Base-by-base conservation (phyloP, 805 yeast species). In the Candida hispaniensis region DNA sequence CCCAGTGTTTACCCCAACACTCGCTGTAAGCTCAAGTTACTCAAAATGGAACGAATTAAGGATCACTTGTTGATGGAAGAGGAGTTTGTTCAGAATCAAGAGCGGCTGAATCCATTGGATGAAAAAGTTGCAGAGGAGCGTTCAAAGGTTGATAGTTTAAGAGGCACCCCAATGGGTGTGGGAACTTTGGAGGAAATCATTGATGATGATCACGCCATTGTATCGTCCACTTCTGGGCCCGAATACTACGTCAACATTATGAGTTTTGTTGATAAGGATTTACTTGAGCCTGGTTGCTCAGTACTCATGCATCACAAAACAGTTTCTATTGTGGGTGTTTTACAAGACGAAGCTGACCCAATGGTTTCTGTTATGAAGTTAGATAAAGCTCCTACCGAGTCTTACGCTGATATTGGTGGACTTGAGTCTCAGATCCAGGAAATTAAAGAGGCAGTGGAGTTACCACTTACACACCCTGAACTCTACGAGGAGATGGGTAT, bases 201-300 rank as follows among this genome's bases (percentile, higher is more conserved):
- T 47, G 98, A 91, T 54, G 98, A 91, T 58, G 98, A 91, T 55
- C 98, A 91, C 59, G 98, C 98, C 12, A 91, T 91, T 64, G 96
- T 91, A 27, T 83, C 95, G 29, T 76, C 93, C 36, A 75, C 93
- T 5, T 83, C 94, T 8, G 96, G 97, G 14, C 94, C 97, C 5
- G 98, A 91, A 60, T 91, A 86, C 59, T 91, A 91, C 55, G 98
- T 91, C 20, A 79, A 94, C 5, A 91, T 91, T 47, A 65, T 93
- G 60, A 82, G 95, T 7, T 91, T 91, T 66, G 98, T 91, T 11
- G 98, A 91, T 59, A 91, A 91, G 60, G 96, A 91, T 39, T 63
- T 88, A 42, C 64, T 91, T 44, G 97, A 91, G 58, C 98, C 97
- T 1, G 96, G 97, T 6, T 88, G 96, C 60, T 81, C 94, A 13